These are phyloP conservation scores for Aspergillus haitiensis DNA, from an alignment of 495 filamentous ascomycete genomes.

Conservation along the genomic window DNA sequence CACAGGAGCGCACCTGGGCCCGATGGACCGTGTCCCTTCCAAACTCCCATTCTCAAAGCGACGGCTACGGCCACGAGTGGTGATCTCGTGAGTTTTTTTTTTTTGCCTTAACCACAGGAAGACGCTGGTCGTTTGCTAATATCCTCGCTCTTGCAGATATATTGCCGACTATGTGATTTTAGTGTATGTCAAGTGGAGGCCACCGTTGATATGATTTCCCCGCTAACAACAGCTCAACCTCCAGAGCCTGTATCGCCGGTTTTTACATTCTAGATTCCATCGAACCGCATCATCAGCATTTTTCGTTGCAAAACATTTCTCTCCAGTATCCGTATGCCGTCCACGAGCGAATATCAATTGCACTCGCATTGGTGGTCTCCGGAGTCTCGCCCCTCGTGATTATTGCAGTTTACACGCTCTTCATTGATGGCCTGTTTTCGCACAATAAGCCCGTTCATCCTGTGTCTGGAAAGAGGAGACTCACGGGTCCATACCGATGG, in stretches of 20 bases:
- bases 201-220: constrained; percentile 2
- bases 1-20: background rate
- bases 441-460: constrained; percentile 55
- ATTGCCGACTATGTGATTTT: constrained; percentile 69
- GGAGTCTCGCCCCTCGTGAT: constrained; percentile 60
- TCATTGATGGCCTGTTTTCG: constrained; percentile 69
- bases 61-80: constrained; percentile 47
- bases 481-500: constrained; percentile 67
- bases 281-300: constrained; percentile 59
- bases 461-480: constrained; percentile 43
- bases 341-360: constrained; percentile 69
- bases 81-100: constrained; percentile 51
- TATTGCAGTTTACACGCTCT: constrained; percentile 69
- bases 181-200: constrained; percentile 44
- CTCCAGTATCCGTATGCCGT: constrained; percentile 72
- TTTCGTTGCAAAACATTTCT: constrained; percentile 59
- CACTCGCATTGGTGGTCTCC: constrained; percentile 55
- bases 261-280: constrained; percentile 57
- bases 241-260: constrained; percentile 47
- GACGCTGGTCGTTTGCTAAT: constrained; percentile 6
- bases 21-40: constrained; percentile 40
- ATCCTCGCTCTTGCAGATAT: constrained; percentile 46
- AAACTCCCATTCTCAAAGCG: constrained; percentile 57
- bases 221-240: constrained; percentile 43
- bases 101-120: background rate